Percentiles rank a stretch among this genome's conserved stretches.
Evolutionary conservation across 176 grass and related monocot genomes (phyloP).

Genomic region (Eleusine coracana): DNA sequence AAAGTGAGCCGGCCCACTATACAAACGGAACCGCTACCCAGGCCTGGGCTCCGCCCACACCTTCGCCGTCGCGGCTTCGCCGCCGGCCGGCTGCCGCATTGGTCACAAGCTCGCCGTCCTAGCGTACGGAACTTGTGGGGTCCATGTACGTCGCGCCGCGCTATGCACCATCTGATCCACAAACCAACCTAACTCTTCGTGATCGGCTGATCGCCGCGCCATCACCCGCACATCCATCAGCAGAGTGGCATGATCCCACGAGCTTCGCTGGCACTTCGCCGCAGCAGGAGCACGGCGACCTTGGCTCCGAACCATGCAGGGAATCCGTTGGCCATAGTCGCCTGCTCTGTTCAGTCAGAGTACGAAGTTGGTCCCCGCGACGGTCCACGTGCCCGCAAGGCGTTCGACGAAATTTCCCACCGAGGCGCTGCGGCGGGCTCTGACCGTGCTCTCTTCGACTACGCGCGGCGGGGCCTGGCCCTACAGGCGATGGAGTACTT

Average conservation of each 20-base stretch:
- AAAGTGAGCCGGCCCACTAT: background rate
- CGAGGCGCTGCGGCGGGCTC: background rate
- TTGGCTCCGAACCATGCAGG: background rate
- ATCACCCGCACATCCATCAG: background rate
- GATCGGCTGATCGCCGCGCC: no score
- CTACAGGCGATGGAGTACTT: conserved; percentile 41
- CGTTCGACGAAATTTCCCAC: conserved; percentile 53
- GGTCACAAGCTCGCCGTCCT: background rate
- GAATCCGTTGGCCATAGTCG: background rate
- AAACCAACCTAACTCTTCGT: background rate
- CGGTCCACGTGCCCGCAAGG: conserved; percentile 2
- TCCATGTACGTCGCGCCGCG: background rate
- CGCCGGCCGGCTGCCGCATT: conserved; percentile 11
- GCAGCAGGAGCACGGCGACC: background rate
- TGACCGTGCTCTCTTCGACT: conserved; percentile 4
- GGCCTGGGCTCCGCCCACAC: background rate
- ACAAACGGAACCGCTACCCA: background rate
- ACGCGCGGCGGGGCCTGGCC: conserved; percentile 4
- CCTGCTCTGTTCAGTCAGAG: background rate
- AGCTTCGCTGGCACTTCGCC: background rate
- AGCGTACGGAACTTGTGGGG: background rate
- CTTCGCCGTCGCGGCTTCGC: background rate
- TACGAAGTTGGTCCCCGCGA: background rate
- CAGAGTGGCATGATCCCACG: conserved; percentile 19
- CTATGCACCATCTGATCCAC: background rate